phyloP scores from a whole-genome alignment of 441 rosid genomes.

The Populus hybrid region DNA sequence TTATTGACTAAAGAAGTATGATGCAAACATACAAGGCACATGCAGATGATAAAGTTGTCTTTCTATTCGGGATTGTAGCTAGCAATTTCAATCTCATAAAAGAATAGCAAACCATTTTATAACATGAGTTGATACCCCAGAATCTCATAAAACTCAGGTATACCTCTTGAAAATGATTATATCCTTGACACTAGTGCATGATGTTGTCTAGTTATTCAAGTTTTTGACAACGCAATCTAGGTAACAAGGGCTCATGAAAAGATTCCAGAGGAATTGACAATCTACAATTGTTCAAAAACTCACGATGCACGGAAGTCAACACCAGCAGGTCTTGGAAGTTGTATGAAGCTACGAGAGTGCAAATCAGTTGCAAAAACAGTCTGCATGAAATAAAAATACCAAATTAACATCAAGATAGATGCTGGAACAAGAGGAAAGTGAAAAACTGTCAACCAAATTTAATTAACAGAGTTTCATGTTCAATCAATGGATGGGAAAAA shows the following conservation, averaged over 20 bases:
- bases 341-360: constrained; percentile 75
- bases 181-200: neutral
- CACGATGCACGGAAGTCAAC: constrained; percentile 98
- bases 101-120: neutral
- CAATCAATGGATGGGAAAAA: neutral
- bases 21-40: neutral
- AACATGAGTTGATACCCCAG: neutral
- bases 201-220: neutral
- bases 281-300: constrained; percentile 24
- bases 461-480: neutral
- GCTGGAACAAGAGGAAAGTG: neutral
- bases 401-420: constrained; percentile 8
- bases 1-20: neutral
- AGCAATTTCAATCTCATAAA: neutral
- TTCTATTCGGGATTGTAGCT: neutral
- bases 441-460: neutral
- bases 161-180: neutral
- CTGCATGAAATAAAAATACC: constrained; percentile 39
- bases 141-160: neutral
- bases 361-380: constrained; percentile 92
- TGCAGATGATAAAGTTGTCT: neutral
- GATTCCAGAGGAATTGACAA: neutral
- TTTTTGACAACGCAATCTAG: neutral
- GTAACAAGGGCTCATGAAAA: neutral
- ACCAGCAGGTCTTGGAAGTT: constrained; percentile 91